These are phyloP conservation scores for Phytophthora tentaculata DNA, from an alignment of 352 stramenopile genomes.

Conservation along the genomic window DNA sequence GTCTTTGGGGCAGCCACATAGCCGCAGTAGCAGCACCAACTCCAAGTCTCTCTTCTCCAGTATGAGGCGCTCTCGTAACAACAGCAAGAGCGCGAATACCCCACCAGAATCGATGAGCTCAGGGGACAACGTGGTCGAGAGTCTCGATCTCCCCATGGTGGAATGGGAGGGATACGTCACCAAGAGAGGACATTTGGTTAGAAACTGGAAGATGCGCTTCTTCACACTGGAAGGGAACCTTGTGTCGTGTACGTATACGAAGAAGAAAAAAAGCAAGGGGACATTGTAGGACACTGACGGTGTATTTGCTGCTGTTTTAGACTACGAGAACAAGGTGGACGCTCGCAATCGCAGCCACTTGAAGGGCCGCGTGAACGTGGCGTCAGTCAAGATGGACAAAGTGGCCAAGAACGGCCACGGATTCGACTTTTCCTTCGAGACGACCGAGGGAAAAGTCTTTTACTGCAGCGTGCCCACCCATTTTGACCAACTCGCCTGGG, in stretches of 20 bases:
- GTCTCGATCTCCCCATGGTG: constrained; percentile 84
- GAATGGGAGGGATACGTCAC: constrained; percentile 92
- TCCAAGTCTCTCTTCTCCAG: constrained; percentile 63
- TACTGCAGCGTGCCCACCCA: constrained; percentile 82
- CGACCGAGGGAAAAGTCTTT: constrained; percentile 84
- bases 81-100: constrained; percentile 32
- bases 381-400: constrained; percentile 78
- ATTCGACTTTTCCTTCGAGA: constrained; percentile 89
- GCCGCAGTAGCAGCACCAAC: constrained; percentile 52
- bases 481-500: constrained; percentile 83
- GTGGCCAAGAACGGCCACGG: constrained; percentile 80
- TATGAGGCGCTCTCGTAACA: constrained; percentile 53
- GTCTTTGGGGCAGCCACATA: constrained; percentile 40
- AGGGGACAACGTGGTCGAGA: constrained; percentile 75
- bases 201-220: constrained; percentile 90
- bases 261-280: not conserved
- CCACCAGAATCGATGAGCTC: constrained; percentile 25
- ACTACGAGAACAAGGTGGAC: constrained; percentile 91
- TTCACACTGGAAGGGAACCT: constrained; percentile 90
- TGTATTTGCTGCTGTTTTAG: constrained; percentile 24
- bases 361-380: constrained; percentile 85
- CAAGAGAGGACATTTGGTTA: constrained; percentile 87
- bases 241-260: constrained; percentile 66
- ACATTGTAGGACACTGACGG: not conserved
- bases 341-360: constrained; percentile 86